Conservation (phyloP, 441 rosid species). For the Francoa sonchifolia region DNA sequence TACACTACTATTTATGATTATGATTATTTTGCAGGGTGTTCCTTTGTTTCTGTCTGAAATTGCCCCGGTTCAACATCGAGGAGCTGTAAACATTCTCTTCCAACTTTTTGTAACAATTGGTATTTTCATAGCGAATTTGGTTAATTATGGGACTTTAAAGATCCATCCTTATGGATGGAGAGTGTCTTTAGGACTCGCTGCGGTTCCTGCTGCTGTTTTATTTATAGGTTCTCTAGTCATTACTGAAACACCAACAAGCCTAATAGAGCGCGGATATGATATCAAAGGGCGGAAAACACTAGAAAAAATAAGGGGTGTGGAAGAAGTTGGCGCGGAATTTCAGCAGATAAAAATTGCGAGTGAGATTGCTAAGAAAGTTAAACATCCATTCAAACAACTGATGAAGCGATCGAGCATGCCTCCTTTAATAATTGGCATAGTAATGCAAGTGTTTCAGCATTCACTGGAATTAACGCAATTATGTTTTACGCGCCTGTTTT, state of each 20-base stretch:
- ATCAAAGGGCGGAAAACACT: slow-evolving; percentile 15
- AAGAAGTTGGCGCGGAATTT: slow-evolving; percentile 26
- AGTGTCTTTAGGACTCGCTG: slow-evolving; percentile 26
- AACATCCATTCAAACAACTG: slow-evolving; percentile 28
- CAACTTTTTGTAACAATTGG: slow-evolving; percentile 36
- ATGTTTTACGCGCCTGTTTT: slow-evolving; percentile 27
- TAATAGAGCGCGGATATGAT: slow-evolving; percentile 23
- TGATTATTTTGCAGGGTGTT: slow-evolving; percentile 19
- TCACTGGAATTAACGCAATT: slow-evolving; percentile 27
- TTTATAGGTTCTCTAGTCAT: slow-evolving; percentile 26
- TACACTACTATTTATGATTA: too few relatives aligned
- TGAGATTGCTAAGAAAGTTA: slow-evolving; percentile 20
- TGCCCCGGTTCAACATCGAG: slow-evolving; percentile 28
- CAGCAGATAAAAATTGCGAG: slow-evolving; percentile 19
- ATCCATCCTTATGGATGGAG: slow-evolving; percentile 33
- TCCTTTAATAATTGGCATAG: slow-evolving; percentile 24
- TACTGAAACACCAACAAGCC: slow-evolving; percentile 32
- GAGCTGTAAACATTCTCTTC: slow-evolving; percentile 36
- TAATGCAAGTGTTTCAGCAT: slow-evolving; percentile 37
- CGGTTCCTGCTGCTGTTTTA: slow-evolving; percentile 20
- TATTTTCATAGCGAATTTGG: slow-evolving; percentile 29
- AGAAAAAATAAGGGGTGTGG: slow-evolving; percentile 26
- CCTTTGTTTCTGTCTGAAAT: slow-evolving; percentile 42
- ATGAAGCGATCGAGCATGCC: slow-evolving; percentile 26
- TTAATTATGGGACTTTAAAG: slow-evolving; percentile 23